Conservation (phyloP, 2,329 filamentous ascomycete species). For the Aspergillus sp. region DNA sequence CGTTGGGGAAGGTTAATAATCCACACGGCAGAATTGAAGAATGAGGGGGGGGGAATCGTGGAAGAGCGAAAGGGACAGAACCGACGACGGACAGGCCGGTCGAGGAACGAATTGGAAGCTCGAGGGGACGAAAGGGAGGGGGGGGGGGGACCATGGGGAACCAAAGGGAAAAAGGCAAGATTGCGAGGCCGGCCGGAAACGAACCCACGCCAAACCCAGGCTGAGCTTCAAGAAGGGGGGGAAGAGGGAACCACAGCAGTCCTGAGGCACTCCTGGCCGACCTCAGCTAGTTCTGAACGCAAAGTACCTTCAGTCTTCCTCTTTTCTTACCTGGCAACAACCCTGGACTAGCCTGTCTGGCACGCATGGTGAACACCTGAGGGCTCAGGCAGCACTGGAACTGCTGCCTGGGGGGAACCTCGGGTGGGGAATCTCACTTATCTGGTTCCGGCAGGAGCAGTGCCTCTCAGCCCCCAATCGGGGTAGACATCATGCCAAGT, state of each 20-base stretch:
- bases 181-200: constrained; percentile 17
- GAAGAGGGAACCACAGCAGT: neutral
- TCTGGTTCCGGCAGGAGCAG: constrained; percentile 11
- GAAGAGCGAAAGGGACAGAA: constrained; percentile 6
- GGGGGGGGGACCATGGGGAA: constrained; percentile 6
- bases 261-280: neutral
- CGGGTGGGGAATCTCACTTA: constrained; percentile 9
- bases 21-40: neutral
- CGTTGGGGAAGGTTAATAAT: neutral
- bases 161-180: constrained; percentile 11
- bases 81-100: constrained; percentile 8
- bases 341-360: neutral
- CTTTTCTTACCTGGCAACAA: neutral
- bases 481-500: constrained; percentile 11
- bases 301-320: too few relatives aligned
- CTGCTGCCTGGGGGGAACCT: constrained; percentile 11
- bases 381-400: constrained; percentile 11
- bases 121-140: constrained; percentile 6
- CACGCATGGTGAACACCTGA: constrained; percentile 9
- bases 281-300: too few relatives aligned
- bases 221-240: neutral
- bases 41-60: neutral
- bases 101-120: constrained; percentile 15
- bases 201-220: constrained; percentile 11
- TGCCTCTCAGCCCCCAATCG: constrained; percentile 7